Conservation (phyloP, 768 basidiomycete genomes). For the Termitomyces sp. region DNA sequence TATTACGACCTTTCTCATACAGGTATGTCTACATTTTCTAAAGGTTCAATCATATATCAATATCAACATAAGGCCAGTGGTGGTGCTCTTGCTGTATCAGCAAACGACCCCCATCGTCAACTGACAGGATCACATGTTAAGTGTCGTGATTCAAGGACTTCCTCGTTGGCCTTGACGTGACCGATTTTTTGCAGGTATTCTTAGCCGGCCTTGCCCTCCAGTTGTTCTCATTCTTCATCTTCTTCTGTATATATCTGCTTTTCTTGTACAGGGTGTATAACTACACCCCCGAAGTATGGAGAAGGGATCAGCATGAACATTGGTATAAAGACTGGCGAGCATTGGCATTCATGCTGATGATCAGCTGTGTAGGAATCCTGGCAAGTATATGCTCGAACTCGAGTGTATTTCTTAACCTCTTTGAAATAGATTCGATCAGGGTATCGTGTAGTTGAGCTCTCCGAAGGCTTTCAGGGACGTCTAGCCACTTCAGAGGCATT, state of each 20-base stretch:
- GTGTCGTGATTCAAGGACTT: constrained; percentile 7
- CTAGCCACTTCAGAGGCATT: constrained; percentile 54
- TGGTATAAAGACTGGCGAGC: constrained; percentile 59
- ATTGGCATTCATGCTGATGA: constrained; percentile 40
- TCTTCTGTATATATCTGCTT: constrained; percentile 39
- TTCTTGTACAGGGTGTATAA: constrained; percentile 48
- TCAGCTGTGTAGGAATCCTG: constrained; percentile 61
- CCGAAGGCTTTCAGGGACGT: constrained; percentile 53
- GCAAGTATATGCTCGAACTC: constrained; percentile 26
- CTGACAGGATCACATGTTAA: constrained; percentile 31
- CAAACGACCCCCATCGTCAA: constrained; percentile 24
- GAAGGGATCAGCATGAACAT: constrained; percentile 25
- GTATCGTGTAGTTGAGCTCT: constrained; percentile 55
- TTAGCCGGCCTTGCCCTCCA: constrained; percentile 55
- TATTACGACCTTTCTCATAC: constrained; percentile 61
- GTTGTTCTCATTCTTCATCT: constrained; percentile 45
- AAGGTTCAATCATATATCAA: not conserved
- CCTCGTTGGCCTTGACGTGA: not conserved
- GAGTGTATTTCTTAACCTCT: not conserved
- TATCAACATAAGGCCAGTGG: constrained; percentile 37
- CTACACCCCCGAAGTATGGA: constrained; percentile 35
- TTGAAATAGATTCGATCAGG: constrained; percentile 51
- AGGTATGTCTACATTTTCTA: constrained; percentile 28
- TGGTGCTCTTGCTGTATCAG: constrained; percentile 40
- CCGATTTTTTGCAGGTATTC: constrained; percentile 51